A percentile compares a stretch with the other conserved stretches of the same genome.
Conservation (phyloP, 129 eudicot genomes). For the Flaveria robusta region DNA sequence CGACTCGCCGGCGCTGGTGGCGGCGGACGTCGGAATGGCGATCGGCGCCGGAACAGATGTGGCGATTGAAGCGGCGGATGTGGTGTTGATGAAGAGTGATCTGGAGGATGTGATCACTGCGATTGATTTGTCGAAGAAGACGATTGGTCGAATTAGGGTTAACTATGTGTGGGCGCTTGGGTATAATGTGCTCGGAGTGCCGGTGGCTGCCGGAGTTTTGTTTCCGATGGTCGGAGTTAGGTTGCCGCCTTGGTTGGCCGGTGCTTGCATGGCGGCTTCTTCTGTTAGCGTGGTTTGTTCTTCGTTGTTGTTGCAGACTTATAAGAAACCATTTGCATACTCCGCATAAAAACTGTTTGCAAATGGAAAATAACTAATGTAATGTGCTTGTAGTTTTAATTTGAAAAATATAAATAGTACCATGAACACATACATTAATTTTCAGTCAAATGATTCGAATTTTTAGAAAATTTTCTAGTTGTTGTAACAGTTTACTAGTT, state of each 20-base stretch:
- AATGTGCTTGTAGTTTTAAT: not conserved
- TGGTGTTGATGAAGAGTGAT: constrained; percentile 76
- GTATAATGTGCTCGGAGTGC: constrained; percentile 88
- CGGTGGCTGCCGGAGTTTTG: constrained; percentile 82
- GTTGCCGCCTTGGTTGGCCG: constrained; percentile 96
- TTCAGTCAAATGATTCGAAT: no score
- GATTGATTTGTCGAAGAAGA: constrained; percentile 79
- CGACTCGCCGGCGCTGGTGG: constrained; percentile 95
- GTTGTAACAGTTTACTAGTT: no score
- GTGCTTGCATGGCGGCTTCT: constrained; percentile 99
- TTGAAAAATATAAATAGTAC: no score
- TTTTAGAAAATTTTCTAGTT: no score
- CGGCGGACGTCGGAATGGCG: constrained; percentile 95
- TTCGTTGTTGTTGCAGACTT: constrained; percentile 79
- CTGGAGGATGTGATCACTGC: constrained; percentile 93
- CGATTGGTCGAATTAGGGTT: constrained; percentile 67
- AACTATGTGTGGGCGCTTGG: constrained; percentile 99
- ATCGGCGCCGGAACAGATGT: constrained; percentile 98
- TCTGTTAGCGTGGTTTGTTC: constrained; percentile 96
- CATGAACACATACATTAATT: no score
- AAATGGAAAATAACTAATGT: not conserved
- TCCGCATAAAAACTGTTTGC: constrained; percentile 4
- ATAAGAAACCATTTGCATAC: constrained; percentile 69
- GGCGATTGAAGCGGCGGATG: constrained; percentile 96
- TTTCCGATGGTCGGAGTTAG: constrained; percentile 87